phyloP scores from a whole-genome alignment of 2,329 filamentous ascomycete species.

The Scortechinia acanthostroma region DNA sequence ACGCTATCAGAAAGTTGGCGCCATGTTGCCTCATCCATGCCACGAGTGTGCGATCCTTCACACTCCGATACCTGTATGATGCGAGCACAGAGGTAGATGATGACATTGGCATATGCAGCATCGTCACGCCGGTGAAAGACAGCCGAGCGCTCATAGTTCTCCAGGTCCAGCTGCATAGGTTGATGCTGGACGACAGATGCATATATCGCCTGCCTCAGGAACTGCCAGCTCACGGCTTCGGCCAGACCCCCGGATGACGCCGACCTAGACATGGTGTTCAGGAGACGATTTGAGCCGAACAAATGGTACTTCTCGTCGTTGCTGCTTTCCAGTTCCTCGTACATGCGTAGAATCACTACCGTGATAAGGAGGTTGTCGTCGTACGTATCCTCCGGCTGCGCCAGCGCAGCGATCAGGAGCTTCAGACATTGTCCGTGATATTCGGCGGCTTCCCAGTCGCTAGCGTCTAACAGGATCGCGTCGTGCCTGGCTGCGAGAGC shows the following conservation, averaged over 20 bases:
- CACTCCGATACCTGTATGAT: conserved; percentile 14
- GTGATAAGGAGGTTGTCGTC: conserved; percentile 36
- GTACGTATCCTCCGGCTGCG: conserved; percentile 28
- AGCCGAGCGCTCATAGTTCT: conserved; percentile 9
- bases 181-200: conserved; percentile 17
- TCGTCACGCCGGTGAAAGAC: conserved; percentile 8
- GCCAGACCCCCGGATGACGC: conserved; percentile 24
- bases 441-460: conserved; percentile 30
- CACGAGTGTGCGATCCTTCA: background rate
- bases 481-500: conserved; percentile 34
- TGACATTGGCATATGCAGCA: conserved; percentile 9
- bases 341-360: conserved; percentile 36
- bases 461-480: conserved; percentile 22
- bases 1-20: conserved; percentile 8
- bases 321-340: conserved; percentile 28
- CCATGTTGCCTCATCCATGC: background rate
- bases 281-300: conserved; percentile 23
- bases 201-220: conserved; percentile 28
- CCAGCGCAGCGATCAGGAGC: conserved; percentile 32
- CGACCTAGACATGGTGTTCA: conserved; percentile 25
- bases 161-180: conserved; percentile 9
- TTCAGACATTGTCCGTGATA: conserved; percentile 36
- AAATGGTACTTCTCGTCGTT: conserved; percentile 26
- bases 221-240: conserved; percentile 28
- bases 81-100: conserved; percentile 10